phyloP scores from a whole-genome alignment of 2,329 filamentous ascomycete species.

The Emmonsiellopsis sp. region DNA sequence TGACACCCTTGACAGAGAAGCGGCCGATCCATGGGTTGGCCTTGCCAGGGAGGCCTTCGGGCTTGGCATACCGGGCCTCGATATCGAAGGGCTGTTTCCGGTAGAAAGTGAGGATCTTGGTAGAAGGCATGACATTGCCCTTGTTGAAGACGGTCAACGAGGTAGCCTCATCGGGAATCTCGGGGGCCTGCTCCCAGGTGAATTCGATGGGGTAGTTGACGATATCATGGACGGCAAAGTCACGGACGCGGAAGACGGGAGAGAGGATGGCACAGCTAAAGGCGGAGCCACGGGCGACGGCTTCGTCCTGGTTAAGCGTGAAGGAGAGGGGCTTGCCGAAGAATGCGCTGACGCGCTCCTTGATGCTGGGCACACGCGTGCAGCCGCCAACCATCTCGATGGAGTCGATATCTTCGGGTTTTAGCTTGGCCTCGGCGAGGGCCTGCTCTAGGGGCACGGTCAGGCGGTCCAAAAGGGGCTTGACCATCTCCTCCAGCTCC shows the following conservation, averaged over 20 bases:
- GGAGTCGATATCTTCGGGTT: conserved; percentile 81
- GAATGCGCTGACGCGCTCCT: conserved; percentile 80
- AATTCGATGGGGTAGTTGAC: conserved; percentile 98
- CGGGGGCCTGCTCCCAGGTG: conserved; percentile 95
- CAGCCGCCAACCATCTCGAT: conserved; percentile 92
- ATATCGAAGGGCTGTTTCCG: conserved; percentile 95
- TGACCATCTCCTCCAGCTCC: conserved; percentile 84
- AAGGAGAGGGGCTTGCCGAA: conserved; percentile 90
- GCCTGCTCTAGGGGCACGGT: conserved; percentile 77
- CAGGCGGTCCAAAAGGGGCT: conserved; percentile 68
- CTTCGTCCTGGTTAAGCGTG: conserved; percentile 97
- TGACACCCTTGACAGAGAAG: conserved; percentile 96
- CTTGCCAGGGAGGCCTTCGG: conserved; percentile 79
- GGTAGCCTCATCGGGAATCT: conserved; percentile 97
- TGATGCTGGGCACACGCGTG: conserved; percentile 86
- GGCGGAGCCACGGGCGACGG: conserved; percentile 86
- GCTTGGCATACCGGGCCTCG: conserved; percentile 86
- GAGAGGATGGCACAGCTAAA: conserved; percentile 98
- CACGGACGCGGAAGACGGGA: conserved; percentile 94
- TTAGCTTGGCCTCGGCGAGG: conserved; percentile 86
- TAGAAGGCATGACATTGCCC: conserved; percentile 93
- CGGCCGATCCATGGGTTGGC: conserved; percentile 90
- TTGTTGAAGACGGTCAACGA: conserved; percentile 95
- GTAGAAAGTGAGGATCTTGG: conserved; percentile 99
- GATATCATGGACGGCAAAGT: conserved; percentile 96